Conservation (phyloP, 495 filamentous ascomycete genomes). For the Xylaria curta region DNA sequence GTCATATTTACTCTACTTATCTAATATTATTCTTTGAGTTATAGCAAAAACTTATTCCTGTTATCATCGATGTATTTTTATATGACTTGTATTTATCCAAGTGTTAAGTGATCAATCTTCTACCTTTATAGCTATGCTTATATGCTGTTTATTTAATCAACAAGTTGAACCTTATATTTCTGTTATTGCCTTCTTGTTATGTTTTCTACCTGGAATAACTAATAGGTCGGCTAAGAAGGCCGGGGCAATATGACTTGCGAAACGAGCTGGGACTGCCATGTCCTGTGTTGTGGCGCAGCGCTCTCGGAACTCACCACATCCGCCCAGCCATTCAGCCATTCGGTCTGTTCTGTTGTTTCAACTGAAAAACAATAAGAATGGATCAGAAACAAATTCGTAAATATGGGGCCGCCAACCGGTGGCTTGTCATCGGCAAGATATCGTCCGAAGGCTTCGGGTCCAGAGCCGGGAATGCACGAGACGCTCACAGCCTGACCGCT, state of each 20-base stretch:
- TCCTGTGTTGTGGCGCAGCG: conserved; percentile 7
- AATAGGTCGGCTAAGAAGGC: no score
- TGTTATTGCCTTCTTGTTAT: no score
- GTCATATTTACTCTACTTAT: no score
- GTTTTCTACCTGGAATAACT: no score
- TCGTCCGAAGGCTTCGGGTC: conserved; percentile 11
- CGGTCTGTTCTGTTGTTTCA: conserved; percentile 3
- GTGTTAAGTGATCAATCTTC: no score
- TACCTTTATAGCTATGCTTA: no score
- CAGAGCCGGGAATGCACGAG: neutral
- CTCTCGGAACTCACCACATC: conserved; percentile 14
- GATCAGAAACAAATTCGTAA: neutral
- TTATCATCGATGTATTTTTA: no score
- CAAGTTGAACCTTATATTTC: no score
- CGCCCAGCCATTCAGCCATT: conserved; percentile 16
- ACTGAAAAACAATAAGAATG: neutral
- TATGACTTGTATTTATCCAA: no score
- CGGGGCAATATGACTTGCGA: neutral
- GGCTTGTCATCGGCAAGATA: conserved; percentile 17
- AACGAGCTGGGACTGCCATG: neutral
- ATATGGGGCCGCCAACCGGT: neutral
- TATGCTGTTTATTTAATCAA: no score
- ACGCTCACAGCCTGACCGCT: neutral
- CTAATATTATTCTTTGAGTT: no score
- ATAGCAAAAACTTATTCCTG: no score